Conservation (phyloP, 106 monocot genomes). For the Apostasia ramifera region DNA sequence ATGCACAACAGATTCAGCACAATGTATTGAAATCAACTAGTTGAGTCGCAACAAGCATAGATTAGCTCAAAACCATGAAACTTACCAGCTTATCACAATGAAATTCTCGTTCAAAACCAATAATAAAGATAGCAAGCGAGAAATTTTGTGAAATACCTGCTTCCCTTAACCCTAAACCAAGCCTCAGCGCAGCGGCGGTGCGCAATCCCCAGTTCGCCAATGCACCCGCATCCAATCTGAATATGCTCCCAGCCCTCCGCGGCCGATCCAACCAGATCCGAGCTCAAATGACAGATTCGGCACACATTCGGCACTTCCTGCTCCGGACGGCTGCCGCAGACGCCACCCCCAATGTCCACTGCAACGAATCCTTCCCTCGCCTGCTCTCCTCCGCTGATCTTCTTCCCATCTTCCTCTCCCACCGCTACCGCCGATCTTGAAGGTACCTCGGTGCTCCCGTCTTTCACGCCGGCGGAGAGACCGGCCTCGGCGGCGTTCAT, state of each 20-base stretch:
- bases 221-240: slow-evolving; percentile 29
- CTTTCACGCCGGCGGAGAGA: no score
- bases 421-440: background rate
- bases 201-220: slow-evolving; percentile 26
- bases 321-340: background rate
- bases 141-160: slow-evolving; percentile 11
- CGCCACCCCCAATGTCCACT: background rate
- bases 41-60: no score
- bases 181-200: slow-evolving; percentile 30
- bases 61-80: no score
- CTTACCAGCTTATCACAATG: no score
- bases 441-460: no score
- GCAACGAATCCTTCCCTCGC: background rate
- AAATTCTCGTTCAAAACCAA: no score
- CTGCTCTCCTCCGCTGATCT: background rate
- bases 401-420: background rate
- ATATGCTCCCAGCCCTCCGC: slow-evolving; percentile 16
- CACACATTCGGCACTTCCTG: slow-evolving; percentile 13
- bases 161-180: slow-evolving; percentile 35
- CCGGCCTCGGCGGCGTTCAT: no score
- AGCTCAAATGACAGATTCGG: slow-evolving; percentile 29
- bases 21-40: no score
- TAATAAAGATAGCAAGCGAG: background rate
- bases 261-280: slow-evolving; percentile 4
- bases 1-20: no score